A percentile compares a stretch with the other conserved stretches of the same genome.
Evolutionary conservation across 2,329 filamentous ascomycete species (phyloP).

Genomic region (Dactylellina parvicollis): DNA sequence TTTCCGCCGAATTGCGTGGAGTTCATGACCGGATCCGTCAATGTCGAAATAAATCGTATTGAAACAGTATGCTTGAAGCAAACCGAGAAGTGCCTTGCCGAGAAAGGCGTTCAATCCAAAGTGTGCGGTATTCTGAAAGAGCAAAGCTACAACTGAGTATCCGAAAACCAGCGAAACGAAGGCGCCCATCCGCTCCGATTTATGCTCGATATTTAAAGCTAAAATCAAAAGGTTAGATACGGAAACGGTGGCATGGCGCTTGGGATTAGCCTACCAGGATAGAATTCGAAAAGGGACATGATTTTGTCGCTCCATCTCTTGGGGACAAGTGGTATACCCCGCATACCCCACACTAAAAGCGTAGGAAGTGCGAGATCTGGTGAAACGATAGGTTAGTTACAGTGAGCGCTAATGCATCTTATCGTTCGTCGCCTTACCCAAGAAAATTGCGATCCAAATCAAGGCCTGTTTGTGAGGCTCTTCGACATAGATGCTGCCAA

Average conservation of each 20-base stretch:
- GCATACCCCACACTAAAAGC: constrained; percentile 57
- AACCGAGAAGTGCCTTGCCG: constrained; percentile 70
- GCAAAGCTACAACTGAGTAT: constrained; percentile 71
- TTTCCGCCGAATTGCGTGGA: constrained; percentile 71
- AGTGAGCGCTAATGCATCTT: background rate
- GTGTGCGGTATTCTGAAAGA: constrained; percentile 68
- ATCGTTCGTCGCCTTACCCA: constrained; percentile 63
- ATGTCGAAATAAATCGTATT: constrained; percentile 74
- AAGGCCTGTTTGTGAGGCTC: constrained; percentile 68
- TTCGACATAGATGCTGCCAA: constrained; percentile 68
- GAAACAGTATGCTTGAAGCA: constrained; percentile 69
- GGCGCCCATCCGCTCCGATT: constrained; percentile 71
- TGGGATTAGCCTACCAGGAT: constrained; percentile 59
- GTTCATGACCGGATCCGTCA: constrained; percentile 68
- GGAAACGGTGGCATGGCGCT: constrained; percentile 45
- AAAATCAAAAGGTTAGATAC: constrained; percentile 11
- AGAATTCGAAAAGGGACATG: constrained; percentile 55
- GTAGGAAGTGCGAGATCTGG: constrained; percentile 62
- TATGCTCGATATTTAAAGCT: constrained; percentile 73
- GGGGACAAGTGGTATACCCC: constrained; percentile 37
- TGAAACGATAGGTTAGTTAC: background rate
- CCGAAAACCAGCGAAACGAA: constrained; percentile 74
- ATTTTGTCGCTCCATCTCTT: constrained; percentile 33
- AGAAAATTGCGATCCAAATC: constrained; percentile 68
- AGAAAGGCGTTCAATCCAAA: constrained; percentile 70